Evolutionary conservation across 495 filamentous ascomycete species (phyloP), one percentile per base, ranked within the genome.

Genomic region (Penicillium silybi): DNA sequence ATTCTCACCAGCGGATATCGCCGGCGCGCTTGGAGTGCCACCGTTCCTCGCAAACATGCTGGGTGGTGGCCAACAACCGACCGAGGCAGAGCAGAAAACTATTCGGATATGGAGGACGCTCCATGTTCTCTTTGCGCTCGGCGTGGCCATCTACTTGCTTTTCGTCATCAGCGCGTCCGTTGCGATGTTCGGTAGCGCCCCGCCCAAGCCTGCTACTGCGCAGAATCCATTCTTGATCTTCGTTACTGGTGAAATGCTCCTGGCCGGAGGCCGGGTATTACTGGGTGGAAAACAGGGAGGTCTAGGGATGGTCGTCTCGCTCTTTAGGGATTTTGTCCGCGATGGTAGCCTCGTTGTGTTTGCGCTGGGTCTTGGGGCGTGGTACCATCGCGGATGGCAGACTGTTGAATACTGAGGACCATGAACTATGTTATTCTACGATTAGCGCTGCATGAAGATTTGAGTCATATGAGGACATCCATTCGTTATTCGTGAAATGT

Each of bases 291-390:
- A 46, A 50, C 50, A 52, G 8, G 57, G 44, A 15, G 71, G 69
- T 13, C 77, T 84, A 11, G 73, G 84, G 51, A 56, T 86, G 65
- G 83, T 81, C 41, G 77, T 87, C 51, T 72, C 81, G 46, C 70
- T 75, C 53, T 60, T 85, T 13, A 75, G 77, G 53, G 72, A 86
- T 46, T 76, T 79, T 18, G 70, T 84, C 45, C 69, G 86, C 48
- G 93, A 95, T 69, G 79, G 77, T 0, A 82, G 85, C 54, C 84
- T 95, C 4, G 80, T 87, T 44, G 68, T 95, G 3, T 95, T 95
- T 76, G 80, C 90, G 48, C 66, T 96, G 58, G 90, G 90, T 13
- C 72, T 80, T 25, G 79, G 82, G 50, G 76, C 77, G 46, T 92
- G 87, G 85, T 83, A 78, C 73, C 74, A 75, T 53, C 69, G 72